phyloP scores from a whole-genome alignment of 306 rosid species.

The Begonia peltatifolia region DNA sequence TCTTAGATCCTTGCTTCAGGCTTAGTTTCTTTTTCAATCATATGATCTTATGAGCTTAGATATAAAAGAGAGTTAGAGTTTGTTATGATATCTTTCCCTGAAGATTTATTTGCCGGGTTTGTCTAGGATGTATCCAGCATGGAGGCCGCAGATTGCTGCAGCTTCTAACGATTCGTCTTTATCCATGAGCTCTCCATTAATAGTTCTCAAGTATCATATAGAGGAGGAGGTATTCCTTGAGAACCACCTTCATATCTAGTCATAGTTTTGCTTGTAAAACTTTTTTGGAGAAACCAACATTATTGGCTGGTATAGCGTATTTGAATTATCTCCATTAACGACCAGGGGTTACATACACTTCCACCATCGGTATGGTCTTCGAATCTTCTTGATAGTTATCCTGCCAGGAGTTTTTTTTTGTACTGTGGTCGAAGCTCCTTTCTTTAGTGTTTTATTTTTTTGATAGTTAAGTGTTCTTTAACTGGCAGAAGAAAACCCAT shows the following conservation, averaged over 20 bases:
- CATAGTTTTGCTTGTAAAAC: not conserved
- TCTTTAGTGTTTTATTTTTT: not conserved
- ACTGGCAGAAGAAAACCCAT: not conserved
- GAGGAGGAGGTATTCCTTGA: constrained; percentile 40
- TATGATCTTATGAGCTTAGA: no score
- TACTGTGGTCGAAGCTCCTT: no score
- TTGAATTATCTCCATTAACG: no score
- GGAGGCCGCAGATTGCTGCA: constrained; percentile 34
- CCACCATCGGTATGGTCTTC: no score
- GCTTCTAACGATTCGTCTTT: constrained; percentile 27
- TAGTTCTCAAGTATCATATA: constrained; percentile 31
- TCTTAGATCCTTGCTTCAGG: not conserved
- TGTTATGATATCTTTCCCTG: constrained; percentile 14
- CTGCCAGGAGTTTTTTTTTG: no score
- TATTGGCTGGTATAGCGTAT: not conserved
- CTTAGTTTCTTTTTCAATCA: not conserved
- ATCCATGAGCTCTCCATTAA: constrained; percentile 44
- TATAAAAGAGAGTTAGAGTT: no score
- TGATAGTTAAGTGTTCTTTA: no score
- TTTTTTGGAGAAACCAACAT: not conserved
- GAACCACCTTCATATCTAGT: no score
- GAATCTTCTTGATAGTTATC: no score
- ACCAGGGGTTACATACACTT: not conserved
- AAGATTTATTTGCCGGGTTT: constrained; percentile 37
- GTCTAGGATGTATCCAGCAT: constrained; percentile 40